phyloP scores from a whole-genome alignment of 805 yeast species.

The Starmerella bombi region DNA sequence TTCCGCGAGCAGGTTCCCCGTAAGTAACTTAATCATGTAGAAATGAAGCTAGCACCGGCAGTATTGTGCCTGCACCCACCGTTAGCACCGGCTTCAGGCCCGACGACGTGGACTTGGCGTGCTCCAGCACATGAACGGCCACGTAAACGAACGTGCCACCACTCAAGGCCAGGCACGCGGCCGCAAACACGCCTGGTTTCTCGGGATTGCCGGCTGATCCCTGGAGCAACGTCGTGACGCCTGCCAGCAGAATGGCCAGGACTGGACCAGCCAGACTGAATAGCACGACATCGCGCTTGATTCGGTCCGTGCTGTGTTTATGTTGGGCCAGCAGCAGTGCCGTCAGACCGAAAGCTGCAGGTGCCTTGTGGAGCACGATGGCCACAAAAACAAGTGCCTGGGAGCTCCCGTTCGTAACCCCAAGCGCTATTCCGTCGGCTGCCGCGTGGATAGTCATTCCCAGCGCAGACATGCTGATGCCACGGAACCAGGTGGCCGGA shows the following conservation, averaged over 20 bases:
- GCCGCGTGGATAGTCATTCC: slow-evolving; percentile 55
- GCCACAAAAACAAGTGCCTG: slow-evolving; percentile 42
- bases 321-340: slow-evolving; percentile 34
- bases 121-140: slow-evolving; percentile 42
- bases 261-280: slow-evolving; percentile 53
- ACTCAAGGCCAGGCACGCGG: slow-evolving; percentile 38
- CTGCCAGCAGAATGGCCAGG: slow-evolving; percentile 41
- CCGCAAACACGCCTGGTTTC: slow-evolving; percentile 32
- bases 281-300: slow-evolving; percentile 34
- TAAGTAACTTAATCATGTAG: slow-evolving; percentile 11
- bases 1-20: slow-evolving; percentile 18
- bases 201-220: slow-evolving; percentile 16
- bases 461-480: slow-evolving; percentile 37
- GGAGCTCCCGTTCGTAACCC: slow-evolving; percentile 38
- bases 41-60: slow-evolving; percentile 18
- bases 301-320: slow-evolving; percentile 10
- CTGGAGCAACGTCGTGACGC: slow-evolving; percentile 23
- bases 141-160: slow-evolving; percentile 66
- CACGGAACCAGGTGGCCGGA: slow-evolving; percentile 9
- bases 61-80: slow-evolving; percentile 13
- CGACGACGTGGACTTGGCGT: not conserved
- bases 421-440: slow-evolving; percentile 63
- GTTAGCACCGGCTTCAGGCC: slow-evolving; percentile 1
- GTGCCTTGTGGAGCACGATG: slow-evolving; percentile 57
- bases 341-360: slow-evolving; percentile 56